Evolutionary conservation across 1,284 basidiomycete species (phyloP), one percentile per base, ranked within the genome.

Genomic region (Apiotrichum laibachii): DNA sequence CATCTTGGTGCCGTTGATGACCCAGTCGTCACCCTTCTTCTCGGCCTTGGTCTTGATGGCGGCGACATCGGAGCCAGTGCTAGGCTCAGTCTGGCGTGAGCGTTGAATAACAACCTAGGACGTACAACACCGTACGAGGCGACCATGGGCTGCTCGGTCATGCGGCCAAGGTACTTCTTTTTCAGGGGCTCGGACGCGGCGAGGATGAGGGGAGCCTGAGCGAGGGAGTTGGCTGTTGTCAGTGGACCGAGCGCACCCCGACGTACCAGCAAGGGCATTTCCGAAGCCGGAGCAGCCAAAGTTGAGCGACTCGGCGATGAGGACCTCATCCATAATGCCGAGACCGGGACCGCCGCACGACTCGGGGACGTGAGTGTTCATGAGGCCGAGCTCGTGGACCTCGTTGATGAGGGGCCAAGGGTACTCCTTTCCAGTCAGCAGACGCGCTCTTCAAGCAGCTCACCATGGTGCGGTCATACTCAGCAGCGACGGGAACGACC

Each of bases 211-310:
- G 82, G 82, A 0, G 82, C 81, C 61, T 82, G 80, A 0, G 82
- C 82, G 1, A 84, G 71, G 8, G 82, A 82, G 64, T 82, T 83
- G 16, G 72, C 74, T 72, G 42, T 1, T 12, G 48, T 12, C 10
- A 42, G 40, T 5, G 53, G 35, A 50, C 43, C 19, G 45, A 15
- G 5, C 21, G 13, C 16, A 39, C 26, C 8, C 19, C 9, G 19
- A 49, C 68, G 44, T 40, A 77, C 75, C 76, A 59, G 77, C 76
- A 62, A 78, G 76, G 2, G 77, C 77, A 1, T 82, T 84, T 56
- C 82, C 81, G 18, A 84, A 80, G 33, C 82, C 82, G 0, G 82
- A 79, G 67, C 82, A 84, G 2, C 82, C 82, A 62, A 73, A 83
- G 2, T 82, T 81, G 22, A 84, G 72, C 48, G 71, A 67, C 60